Base-by-base conservation (phyloP, 2,329 filamentous ascomycete genomes). In the Nannizzia gypsea region DNA sequence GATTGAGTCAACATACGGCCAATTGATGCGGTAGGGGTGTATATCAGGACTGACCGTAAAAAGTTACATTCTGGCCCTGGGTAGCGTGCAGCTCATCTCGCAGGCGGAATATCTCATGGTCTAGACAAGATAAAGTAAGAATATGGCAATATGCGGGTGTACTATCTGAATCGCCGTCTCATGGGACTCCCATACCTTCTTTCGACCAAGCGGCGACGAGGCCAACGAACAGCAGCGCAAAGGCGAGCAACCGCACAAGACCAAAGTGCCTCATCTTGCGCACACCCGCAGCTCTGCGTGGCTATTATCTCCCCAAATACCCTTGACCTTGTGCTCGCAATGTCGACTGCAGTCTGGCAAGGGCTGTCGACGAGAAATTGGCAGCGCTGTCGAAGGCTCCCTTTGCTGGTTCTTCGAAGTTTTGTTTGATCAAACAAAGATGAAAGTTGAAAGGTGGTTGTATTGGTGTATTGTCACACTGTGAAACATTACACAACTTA, bases 61-160 rank as follows among this genome's bases (percentile, higher is more conserved):
- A 99, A 67, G 89, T 93, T 62, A 89, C 81, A 63, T 88, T 86
- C 57, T 79, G 69, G 61, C 93, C 90, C 73, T 96, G 89, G 65
- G 84, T 78, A 50, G 83, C 76, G 62, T 82, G 77, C 60, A 99
- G 83, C 72, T 97, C 93, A 76, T 96, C 90, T 70, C 87, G 87
- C 63, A 99, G 81, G 67, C 90, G 88, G 79, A 99, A 99, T 77
- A 99, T 97, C 77, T 99, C 93, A 71, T 95, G 90, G 76, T 99
- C 93, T 95, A 69, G 63, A 46, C 38, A 13, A 31, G 17, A 36
- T 13, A 15, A 60, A 59, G 48, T 56, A 15, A 56, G 54, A 38
- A 13, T 13, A 26, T 4, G 48, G 22, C 1, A n/a, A n/a, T n/a
- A 31, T 22, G 40, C 40, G 6, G 38, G 38, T 1, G n/a, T 15